Base-by-base conservation (phyloP, 306 rosid species). In the Dryas alaskensis region DNA sequence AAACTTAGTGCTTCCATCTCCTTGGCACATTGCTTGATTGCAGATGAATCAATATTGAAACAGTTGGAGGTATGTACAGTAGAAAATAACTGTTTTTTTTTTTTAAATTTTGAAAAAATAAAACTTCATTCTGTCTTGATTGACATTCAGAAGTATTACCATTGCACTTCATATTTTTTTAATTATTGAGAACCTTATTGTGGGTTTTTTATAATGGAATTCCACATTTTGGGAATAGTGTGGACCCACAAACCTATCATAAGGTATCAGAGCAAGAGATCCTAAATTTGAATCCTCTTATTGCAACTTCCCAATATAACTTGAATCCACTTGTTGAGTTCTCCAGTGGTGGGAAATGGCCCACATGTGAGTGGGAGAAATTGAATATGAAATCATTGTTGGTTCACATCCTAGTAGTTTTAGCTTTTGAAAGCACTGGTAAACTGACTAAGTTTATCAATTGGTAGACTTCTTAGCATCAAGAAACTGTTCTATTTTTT, bases 31-130 rank as follows among this genome's bases (percentile, higher is more conserved):
- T 91, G 90, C 76, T 50, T 85, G 78, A 86, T 94, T 74, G 81
- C 87, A 10, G 87, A 91, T 60, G 92, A 91, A 80, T 81, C 96
- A 67, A 77, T 83, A 71, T 72, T 78, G 80, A 89, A 87, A 80
- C 92, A 85, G 81, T 79, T 94, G 76, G 91, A 94, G 98, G 98
- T 92, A 84, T 64, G 70, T 52, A 46, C 12, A 43, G 14, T 42
- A 27, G 44, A 4, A 22, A 22, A 10, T 16, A 12, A 2, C 40
- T 48, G 14, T 1, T 14, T 55, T 45, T 47, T 59, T 2, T 22
- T 22, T 22, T 19, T 19, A 0, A 19, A 22, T 22, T 31, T 31
- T 31, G 37, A 2, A 31, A 37, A 10, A 8, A 47, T 4, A 10
- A 40, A 46, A 5, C 17, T 1, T 19, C 12, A 16, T 44, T 52